A percentile compares a stretch with the other conserved stretches of the same genome.
These are phyloP conservation scores for Mesotaenium endlicherianum DNA, from an alignment of 139 green algal species.

Conservation along the genomic window DNA sequence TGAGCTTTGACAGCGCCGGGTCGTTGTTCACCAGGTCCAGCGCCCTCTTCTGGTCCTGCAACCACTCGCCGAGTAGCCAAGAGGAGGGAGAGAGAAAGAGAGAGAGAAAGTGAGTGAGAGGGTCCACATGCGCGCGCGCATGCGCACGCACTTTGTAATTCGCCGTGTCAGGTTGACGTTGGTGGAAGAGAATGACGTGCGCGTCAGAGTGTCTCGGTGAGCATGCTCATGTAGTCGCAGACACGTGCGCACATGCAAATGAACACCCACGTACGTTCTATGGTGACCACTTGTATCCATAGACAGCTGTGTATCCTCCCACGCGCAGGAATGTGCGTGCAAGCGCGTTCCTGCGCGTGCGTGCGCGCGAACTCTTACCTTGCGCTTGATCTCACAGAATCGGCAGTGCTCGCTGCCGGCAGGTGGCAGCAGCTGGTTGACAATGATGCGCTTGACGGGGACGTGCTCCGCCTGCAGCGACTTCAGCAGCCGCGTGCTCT, in stretches of 20 bases:
- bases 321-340: too few relatives aligned
- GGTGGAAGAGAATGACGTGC: too few relatives aligned
- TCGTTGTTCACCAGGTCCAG: slow-evolving; percentile 74
- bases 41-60: slow-evolving; percentile 86
- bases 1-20: slow-evolving; percentile 66
- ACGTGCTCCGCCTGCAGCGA: slow-evolving; percentile 76
- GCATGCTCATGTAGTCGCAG: too few relatives aligned
- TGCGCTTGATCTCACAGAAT: slow-evolving; percentile 47
- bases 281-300: too few relatives aligned
- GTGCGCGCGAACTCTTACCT: slow-evolving; percentile 22
- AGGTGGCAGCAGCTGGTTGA: slow-evolving; percentile 83
- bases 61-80: too few relatives aligned
- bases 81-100: neutral
- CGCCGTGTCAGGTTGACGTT: too few relatives aligned
- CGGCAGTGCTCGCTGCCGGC: slow-evolving; percentile 45
- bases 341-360: neutral
- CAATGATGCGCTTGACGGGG: slow-evolving; percentile 78
- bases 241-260: too few relatives aligned
- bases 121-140: too few relatives aligned
- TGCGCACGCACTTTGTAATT: too few relatives aligned
- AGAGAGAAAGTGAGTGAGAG: neutral
- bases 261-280: too few relatives aligned
- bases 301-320: too few relatives aligned
- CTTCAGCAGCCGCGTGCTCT: slow-evolving; percentile 76
- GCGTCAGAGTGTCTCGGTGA: too few relatives aligned